Percentiles rank a stretch among this genome's conserved stretches.
Evolutionary conservation across 352 stramenopile species (phyloP).

Genomic region (Globisporangium echinulatum): DNA sequence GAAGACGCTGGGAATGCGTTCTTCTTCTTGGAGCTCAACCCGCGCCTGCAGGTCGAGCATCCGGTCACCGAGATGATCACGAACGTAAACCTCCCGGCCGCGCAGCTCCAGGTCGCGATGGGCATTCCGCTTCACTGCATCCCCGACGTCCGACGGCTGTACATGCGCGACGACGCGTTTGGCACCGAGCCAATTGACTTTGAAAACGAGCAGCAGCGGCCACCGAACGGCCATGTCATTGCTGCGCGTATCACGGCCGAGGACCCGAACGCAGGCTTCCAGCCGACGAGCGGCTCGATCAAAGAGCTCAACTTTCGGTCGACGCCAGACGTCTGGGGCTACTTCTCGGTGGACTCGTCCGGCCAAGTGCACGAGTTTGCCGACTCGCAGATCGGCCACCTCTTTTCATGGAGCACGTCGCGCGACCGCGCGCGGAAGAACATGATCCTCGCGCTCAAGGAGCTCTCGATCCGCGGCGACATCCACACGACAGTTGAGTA

Average conservation of each 20-base stretch:
- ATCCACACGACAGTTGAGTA: constrained; percentile 99
- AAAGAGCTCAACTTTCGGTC: constrained; percentile 99
- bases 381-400: constrained; percentile 99
- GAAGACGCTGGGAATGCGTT: constrained; percentile 92
- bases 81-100: constrained; percentile 95
- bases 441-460: constrained; percentile 97
- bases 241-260: constrained; percentile 99
- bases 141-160: constrained; percentile 96
- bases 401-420: constrained; percentile 96
- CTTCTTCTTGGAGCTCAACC: constrained; percentile 99
- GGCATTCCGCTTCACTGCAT: constrained; percentile 98
- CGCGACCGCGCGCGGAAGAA: constrained; percentile 97
- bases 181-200: constrained; percentile 96
- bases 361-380: constrained; percentile 99
- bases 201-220: constrained; percentile 72
- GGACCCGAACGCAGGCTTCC: constrained; percentile 99
- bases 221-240: constrained; percentile 95
- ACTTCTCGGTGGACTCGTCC: constrained; percentile 99
- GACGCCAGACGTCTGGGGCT: constrained; percentile 99
- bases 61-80: constrained; percentile 99
- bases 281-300: constrained; percentile 96
- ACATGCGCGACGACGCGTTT: constrained; percentile 93
- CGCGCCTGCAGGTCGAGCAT: constrained; percentile 98
- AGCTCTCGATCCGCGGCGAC: constrained; percentile 98
- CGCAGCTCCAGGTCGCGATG: constrained; percentile 99